Conservation (phyloP, 306 rosid genomes). For the barrel medic (Medicago truncatula) region MtrunA17r5.0-ANR NC_053049.1:3692501-3693000, state of each 20-base stretch:
- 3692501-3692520: constrained; percentile 46
- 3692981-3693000: background rate
- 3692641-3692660: background rate
- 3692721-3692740: constrained; percentile 34
- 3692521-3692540: constrained; percentile 42
- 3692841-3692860: background rate
- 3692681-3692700: constrained; percentile 26
- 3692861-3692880: background rate
- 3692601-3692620: constrained; percentile 33
- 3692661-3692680: background rate
- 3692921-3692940: too few species aligned
- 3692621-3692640: constrained; percentile 9
- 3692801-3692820: background rate
- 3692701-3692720: constrained; percentile 35
- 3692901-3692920: too few species aligned
- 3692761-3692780: constrained; percentile 10
- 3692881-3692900: background rate
- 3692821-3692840: background rate
- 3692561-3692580: constrained; percentile 41
- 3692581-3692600: constrained; percentile 27
- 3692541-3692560: constrained; percentile 15
- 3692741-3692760: constrained; percentile 27
- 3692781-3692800: constrained; percentile 41
- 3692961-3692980: background rate
- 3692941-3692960: background rate